phyloP scores from a whole-genome alignment of 2,329 filamentous ascomycete species.

The Cladosporium sp. region DNA sequence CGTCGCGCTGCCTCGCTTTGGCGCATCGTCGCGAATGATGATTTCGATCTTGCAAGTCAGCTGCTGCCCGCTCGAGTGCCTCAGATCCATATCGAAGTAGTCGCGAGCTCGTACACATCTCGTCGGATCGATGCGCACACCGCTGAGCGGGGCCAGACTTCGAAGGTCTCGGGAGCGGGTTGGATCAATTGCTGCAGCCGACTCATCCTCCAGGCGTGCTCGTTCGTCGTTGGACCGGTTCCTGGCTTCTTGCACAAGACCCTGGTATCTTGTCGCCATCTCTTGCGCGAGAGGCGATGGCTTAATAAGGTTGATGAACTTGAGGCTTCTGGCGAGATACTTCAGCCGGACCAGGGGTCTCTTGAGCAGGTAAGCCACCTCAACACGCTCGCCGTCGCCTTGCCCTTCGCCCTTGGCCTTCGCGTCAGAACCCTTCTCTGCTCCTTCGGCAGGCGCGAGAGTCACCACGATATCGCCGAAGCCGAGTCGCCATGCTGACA shows the following conservation, averaged over 20 bases:
- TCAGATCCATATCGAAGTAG: slow-evolving; percentile 76
- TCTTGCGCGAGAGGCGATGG: slow-evolving; percentile 53
- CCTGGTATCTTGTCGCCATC: slow-evolving; percentile 59
- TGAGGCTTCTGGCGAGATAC: slow-evolving; percentile 77
- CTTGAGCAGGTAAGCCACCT: slow-evolving; percentile 89
- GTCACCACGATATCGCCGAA: slow-evolving; percentile 95
- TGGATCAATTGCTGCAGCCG: slow-evolving; percentile 75
- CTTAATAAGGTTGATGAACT: slow-evolving; percentile 54
- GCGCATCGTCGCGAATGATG: slow-evolving; percentile 72
- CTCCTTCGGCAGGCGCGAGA: slow-evolving; percentile 66
- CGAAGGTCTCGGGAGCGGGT: slow-evolving; percentile 72
- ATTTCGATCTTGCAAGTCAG: slow-evolving; percentile 86
- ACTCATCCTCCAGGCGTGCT: slow-evolving; percentile 74
- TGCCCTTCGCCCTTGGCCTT: slow-evolving; percentile 34
- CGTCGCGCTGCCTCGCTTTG: slow-evolving; percentile 60
- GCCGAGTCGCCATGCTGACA: slow-evolving; percentile 82
- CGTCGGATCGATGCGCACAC: slow-evolving; percentile 64
- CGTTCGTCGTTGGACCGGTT: slow-evolving; percentile 67
- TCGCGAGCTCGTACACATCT: slow-evolving; percentile 86
- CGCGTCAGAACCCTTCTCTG: slow-evolving; percentile 30
- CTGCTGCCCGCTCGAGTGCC: slow-evolving; percentile 83
- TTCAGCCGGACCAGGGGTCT: slow-evolving; percentile 82
- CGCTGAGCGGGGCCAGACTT: slow-evolving; percentile 65
- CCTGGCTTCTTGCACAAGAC: slow-evolving; percentile 69
- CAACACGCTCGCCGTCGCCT: slow-evolving; percentile 78